These are phyloP conservation scores for Vanrija sp. DNA, from an alignment of 1,284 basidiomycete species.

Conservation along the genomic window DNA sequence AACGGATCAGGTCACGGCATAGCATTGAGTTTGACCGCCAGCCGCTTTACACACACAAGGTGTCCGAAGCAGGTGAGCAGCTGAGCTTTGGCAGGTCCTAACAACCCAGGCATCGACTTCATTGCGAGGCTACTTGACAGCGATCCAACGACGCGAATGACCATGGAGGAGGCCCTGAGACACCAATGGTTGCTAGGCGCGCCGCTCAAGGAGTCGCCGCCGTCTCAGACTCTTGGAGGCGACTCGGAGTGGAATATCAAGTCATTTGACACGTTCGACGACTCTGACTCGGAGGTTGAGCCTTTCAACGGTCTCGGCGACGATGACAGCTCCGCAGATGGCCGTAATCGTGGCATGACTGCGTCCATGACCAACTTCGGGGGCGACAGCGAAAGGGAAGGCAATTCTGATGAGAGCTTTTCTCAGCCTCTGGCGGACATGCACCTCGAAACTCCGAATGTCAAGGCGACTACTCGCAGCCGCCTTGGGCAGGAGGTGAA, in stretches of 20 bases:
- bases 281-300: slow-evolving; percentile 8
- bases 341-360: slow-evolving; percentile 33
- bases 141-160: slow-evolving; percentile 59
- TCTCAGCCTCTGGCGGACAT: slow-evolving; percentile 39
- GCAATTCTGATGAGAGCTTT: slow-evolving; percentile 31
- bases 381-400: slow-evolving; percentile 7
- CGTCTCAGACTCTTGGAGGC: slow-evolving; percentile 28
- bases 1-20: slow-evolving; percentile 55
- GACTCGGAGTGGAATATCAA: slow-evolving; percentile 42
- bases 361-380: slow-evolving; percentile 38
- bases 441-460: slow-evolving; percentile 14
- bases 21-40: slow-evolving; percentile 64
- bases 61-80: slow-evolving; percentile 43
- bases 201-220: slow-evolving; percentile 22
- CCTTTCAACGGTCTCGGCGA: slow-evolving; percentile 3
- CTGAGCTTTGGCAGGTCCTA: slow-evolving; percentile 28
- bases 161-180: slow-evolving; percentile 56
- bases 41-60: slow-evolving; percentile 45
- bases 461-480: too few species aligned
- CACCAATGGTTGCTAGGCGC: slow-evolving; percentile 63
- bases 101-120: slow-evolving; percentile 53
- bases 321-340: not conserved
- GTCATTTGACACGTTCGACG: slow-evolving; percentile 24
- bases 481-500: too few species aligned
- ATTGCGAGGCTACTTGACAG: slow-evolving; percentile 54